Evolutionary conservation across 2,329 filamentous ascomycete genomes (phyloP).

Genomic region (Ceratocystis cacaofunesta): DNA sequence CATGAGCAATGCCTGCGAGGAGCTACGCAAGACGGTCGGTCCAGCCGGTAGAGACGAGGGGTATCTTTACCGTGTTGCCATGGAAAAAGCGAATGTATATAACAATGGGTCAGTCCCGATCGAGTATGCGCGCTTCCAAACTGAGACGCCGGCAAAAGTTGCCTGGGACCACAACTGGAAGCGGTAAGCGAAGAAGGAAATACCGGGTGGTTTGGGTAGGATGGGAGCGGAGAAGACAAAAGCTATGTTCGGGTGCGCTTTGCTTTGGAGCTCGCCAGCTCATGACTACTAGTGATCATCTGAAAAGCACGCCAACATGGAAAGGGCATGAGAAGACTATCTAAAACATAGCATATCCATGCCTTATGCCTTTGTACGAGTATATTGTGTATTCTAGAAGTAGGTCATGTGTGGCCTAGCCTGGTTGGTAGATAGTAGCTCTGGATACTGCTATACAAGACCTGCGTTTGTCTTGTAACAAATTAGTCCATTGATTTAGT

Average conservation of each 20-base stretch:
- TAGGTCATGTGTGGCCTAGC: background rate
- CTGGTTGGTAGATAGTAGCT: background rate
- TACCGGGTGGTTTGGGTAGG: background rate
- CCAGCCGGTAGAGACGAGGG: constrained; percentile 46
- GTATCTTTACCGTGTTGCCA: constrained; percentile 69
- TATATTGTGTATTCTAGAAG: constrained; percentile 12
- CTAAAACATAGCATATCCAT: background rate
- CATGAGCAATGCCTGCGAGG: constrained; percentile 78
- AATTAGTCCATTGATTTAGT: background rate
- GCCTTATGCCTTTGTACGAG: constrained; percentile 1
- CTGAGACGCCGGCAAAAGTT: constrained; percentile 60
- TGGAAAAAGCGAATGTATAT: constrained; percentile 82
- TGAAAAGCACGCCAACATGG: background rate
- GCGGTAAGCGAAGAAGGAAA: constrained; percentile 26
- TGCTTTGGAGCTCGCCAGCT: background rate
- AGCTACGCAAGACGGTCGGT: constrained; percentile 48
- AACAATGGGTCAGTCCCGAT: constrained; percentile 61
- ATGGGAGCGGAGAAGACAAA: background rate
- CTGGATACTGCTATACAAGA: background rate
- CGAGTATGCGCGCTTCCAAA: constrained; percentile 77
- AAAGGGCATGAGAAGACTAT: background rate
- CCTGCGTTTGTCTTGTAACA: background rate
- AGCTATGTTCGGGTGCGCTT: background rate
- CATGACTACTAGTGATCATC: background rate
- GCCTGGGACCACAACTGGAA: constrained; percentile 96